A percentile compares a stretch with the other conserved stretches of the same genome.
Conservation (phyloP, 805 yeast species). For the Candida krabiensis region DNA sequence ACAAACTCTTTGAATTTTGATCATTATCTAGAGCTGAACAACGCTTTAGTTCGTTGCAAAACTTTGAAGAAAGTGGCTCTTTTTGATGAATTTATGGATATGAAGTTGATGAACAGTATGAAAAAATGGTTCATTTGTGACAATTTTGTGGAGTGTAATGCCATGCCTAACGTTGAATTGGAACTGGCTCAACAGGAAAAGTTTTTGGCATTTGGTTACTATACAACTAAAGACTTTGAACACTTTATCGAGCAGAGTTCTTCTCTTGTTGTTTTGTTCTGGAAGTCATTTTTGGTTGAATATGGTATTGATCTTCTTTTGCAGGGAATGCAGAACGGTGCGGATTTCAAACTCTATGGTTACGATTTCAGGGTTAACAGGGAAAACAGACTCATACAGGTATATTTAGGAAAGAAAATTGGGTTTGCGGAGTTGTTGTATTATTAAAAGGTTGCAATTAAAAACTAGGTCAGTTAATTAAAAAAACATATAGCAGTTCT, state of each 20-base stretch:
- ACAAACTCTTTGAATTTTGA: slow-evolving; percentile 18
- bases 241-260: slow-evolving; percentile 18
- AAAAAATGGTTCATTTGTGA: slow-evolving; percentile 28
- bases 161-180: slow-evolving; percentile 16
- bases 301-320: slow-evolving; percentile 12
- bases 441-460: slow-evolving; percentile 11
- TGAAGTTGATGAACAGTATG: slow-evolving; percentile 19
- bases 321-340: not conserved
- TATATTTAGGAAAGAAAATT: slow-evolving; percentile 17
- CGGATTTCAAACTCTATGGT: slow-evolving; percentile 25
- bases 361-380: slow-evolving; percentile 24
- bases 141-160: slow-evolving; percentile 19
- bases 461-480: too few species aligned
- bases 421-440: slow-evolving; percentile 27
- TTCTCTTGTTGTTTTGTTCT: slow-evolving; percentile 24
- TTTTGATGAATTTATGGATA: slow-evolving; percentile 24
- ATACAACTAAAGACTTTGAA: slow-evolving; percentile 19
- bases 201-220: slow-evolving; percentile 16
- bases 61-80: slow-evolving; percentile 15
- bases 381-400: slow-evolving; percentile 17
- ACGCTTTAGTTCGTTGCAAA: slow-evolving; percentile 5
- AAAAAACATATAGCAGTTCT: too few species aligned
- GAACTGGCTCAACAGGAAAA: slow-evolving; percentile 22
- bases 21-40: slow-evolving; percentile 10
- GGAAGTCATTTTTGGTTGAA: slow-evolving; percentile 22